phyloP scores from a whole-genome alignment of 768 basidiomycete genomes.

The Arthromyces matolae region DNA sequence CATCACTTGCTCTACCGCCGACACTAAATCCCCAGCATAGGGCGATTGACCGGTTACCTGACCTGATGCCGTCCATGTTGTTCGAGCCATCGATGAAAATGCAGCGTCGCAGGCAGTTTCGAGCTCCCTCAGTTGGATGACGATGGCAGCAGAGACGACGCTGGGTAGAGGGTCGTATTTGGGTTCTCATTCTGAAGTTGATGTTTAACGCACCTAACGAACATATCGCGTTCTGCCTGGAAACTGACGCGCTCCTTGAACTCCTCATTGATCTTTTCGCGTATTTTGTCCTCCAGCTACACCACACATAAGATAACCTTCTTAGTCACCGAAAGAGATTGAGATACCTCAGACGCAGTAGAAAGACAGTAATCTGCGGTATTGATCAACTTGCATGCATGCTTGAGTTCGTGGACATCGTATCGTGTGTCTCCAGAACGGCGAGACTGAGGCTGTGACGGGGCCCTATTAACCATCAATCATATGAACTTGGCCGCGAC shows the following conservation, averaged over 20 bases:
- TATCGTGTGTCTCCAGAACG: conserved; percentile 78
- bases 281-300: conserved; percentile 93
- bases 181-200: not conserved
- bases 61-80: conserved; percentile 72
- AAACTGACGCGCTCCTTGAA: conserved; percentile 79
- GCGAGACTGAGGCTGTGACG: conserved; percentile 42
- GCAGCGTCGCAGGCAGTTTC: conserved; percentile 80
- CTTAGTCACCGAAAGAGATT: not conserved
- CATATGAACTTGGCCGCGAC: conserved; percentile 6
- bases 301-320: no score
- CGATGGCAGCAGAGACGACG: conserved; percentile 80
- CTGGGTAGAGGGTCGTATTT: conserved; percentile 36
- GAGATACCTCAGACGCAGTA: conserved; percentile 77
- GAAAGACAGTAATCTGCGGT: conserved; percentile 97
- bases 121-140: conserved; percentile 76
- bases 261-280: conserved; percentile 72
- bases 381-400: conserved; percentile 87
- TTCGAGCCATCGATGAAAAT: conserved; percentile 71
- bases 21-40: conserved; percentile 75
- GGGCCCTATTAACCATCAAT: conserved; percentile 36
- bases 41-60: conserved; percentile 86
- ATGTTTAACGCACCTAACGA: conserved; percentile 62
- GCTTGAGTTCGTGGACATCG: conserved; percentile 71
- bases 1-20: conserved; percentile 69
- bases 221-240: conserved; percentile 83